Conservation (phyloP, 768 basidiomycete species). For the Suillus paluster region DNA sequence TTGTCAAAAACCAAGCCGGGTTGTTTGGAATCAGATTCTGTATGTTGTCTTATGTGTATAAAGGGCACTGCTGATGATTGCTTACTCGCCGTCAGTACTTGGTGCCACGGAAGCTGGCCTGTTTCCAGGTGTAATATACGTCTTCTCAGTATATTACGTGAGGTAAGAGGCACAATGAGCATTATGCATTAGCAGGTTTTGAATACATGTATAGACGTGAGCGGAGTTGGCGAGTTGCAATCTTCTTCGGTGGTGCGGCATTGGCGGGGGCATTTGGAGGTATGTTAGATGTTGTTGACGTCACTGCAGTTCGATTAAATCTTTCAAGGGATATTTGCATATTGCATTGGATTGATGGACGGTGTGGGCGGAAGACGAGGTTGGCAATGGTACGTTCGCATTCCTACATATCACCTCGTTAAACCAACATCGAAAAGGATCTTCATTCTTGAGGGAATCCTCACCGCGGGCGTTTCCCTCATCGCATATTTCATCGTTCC, state of each 20-base stretch:
- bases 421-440: constrained; percentile 43
- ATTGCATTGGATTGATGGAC: constrained; percentile 61
- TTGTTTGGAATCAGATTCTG: constrained; percentile 59
- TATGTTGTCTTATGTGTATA: constrained; percentile 29
- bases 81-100: constrained; percentile 43
- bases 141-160: constrained; percentile 64
- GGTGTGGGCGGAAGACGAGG: constrained; percentile 61
- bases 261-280: constrained; percentile 69
- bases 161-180: constrained; percentile 31
- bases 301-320: background rate
- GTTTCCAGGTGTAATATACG: constrained; percentile 60
- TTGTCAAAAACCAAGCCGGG: constrained; percentile 56
- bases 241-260: constrained; percentile 66
- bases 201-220: constrained; percentile 44
- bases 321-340: constrained; percentile 58
- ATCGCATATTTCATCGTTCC: constrained; percentile 59
- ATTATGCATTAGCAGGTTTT: background rate
- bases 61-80: background rate
- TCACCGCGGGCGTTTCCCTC: constrained; percentile 54
- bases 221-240: constrained; percentile 62
- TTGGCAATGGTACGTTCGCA: constrained; percentile 55
- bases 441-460: constrained; percentile 58
- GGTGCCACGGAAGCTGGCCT: constrained; percentile 64
- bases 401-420: background rate
- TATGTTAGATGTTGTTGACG: constrained; percentile 15